These are phyloP conservation scores for Nepenthes alata DNA, from an alignment of 179 eudicot species.

Conservation along the genomic window DNA sequence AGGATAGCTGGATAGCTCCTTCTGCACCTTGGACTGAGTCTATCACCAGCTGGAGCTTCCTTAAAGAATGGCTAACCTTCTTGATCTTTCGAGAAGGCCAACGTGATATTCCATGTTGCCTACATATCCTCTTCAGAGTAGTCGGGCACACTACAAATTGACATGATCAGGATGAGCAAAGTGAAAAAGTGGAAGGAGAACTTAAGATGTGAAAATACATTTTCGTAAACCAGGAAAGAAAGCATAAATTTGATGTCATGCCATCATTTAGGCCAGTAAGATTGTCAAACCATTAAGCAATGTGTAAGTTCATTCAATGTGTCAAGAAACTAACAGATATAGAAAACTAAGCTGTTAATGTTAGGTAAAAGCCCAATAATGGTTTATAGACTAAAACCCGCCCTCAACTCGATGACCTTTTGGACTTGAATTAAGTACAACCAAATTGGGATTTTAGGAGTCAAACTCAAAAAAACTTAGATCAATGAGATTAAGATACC, in stretches of 20 bases:
- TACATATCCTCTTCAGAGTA: conserved; percentile 85
- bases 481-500: too few relatives aligned
- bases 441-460: too few relatives aligned
- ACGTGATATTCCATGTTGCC: conserved; percentile 81
- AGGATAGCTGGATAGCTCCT: conserved; percentile 68
- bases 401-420: too few relatives aligned
- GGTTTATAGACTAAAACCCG: too few relatives aligned
- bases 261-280: not conserved
- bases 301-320: not conserved
- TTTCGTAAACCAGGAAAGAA: too few relatives aligned
- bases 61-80: conserved; percentile 83
- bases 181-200: not conserved
- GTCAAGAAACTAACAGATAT: too few relatives aligned
- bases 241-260: not conserved
- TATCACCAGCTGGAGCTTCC: conserved; percentile 69
- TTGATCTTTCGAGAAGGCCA: conserved; percentile 97
- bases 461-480: too few relatives aligned
- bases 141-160: conserved; percentile 77
- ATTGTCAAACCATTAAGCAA: not conserved
- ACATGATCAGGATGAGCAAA: conserved; percentile 4
- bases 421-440: too few relatives aligned
- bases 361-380: too few relatives aligned
- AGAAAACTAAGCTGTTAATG: too few relatives aligned
- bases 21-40: conserved; percentile 82
- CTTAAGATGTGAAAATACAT: not conserved